phyloP scores from a whole-genome alignment of 1,284 basidiomycete genomes.

The Microbotryum silenes-acaulis region DNA sequence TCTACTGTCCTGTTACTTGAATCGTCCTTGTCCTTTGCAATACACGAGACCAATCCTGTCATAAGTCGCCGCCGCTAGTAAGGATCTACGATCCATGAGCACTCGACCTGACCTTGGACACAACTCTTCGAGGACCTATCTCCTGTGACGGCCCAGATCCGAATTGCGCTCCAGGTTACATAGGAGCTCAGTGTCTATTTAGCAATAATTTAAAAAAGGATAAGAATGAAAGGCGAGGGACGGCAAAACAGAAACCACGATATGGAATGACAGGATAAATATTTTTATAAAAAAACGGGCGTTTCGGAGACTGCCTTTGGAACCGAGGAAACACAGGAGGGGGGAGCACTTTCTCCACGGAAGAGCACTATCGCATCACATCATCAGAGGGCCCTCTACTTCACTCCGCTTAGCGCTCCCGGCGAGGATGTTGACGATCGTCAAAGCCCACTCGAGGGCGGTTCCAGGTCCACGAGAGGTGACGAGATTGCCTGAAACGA shows the following conservation, averaged over 20 bases:
- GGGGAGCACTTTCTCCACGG: too few relatives aligned
- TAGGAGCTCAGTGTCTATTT: not conserved
- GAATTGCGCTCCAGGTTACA: too few relatives aligned
- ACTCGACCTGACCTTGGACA: too few relatives aligned
- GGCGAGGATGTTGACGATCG: constrained; percentile 59
- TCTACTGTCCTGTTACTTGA: too few relatives aligned
- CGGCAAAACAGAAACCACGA: not conserved
- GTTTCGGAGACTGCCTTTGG: too few relatives aligned
- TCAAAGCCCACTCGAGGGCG: constrained; percentile 65
- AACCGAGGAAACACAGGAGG: too few relatives aligned
- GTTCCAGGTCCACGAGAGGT: constrained; percentile 73
- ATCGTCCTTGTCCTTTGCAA: too few relatives aligned
- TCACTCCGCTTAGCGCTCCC: constrained; percentile 60
- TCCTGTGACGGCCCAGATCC: too few relatives aligned
- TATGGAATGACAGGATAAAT: not conserved
- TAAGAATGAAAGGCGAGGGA: not conserved
- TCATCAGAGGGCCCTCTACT: constrained; percentile 66
- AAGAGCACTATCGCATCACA: constrained; percentile 36
- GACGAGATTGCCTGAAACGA: constrained; percentile 63
- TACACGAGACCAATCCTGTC: too few relatives aligned
- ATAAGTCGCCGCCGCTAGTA: too few relatives aligned
- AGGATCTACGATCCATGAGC: too few relatives aligned
- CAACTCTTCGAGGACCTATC: too few relatives aligned
- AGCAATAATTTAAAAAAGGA: not conserved
- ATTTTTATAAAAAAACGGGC: not conserved